Percentiles rank a stretch among this genome's conserved stretches.
Evolutionary conservation across 1,139 yeast genomes (phyloP).

Genomic region (Suhomyces anneliseae): DNA sequence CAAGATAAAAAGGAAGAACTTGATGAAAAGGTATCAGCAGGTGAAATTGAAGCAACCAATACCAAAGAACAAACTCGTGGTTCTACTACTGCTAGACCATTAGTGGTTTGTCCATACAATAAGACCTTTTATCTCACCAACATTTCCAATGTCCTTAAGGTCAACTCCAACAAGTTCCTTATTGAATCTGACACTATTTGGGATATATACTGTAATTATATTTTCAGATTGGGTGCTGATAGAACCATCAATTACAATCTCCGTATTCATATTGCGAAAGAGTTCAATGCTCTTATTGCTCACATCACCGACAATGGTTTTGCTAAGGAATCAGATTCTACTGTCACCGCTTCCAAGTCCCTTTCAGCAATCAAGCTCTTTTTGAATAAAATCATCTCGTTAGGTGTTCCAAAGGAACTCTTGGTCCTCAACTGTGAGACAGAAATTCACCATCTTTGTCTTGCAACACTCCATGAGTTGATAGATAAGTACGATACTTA

Average conservation of each 20-base stretch:
- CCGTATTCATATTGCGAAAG: slow-evolving; percentile 47
- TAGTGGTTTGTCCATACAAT: slow-evolving; percentile 41
- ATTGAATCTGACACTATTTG: slow-evolving; percentile 44
- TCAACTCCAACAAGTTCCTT: slow-evolving; percentile 53
- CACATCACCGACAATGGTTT: slow-evolving; percentile 51
- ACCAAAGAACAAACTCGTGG: neutral
- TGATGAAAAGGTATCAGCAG: neutral
- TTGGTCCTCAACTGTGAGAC: slow-evolving; percentile 54
- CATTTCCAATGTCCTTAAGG: slow-evolving; percentile 45
- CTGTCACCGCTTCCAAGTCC: slow-evolving; percentile 32
- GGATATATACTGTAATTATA: slow-evolving; percentile 44
- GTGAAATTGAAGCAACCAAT: neutral
- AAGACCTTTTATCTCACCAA: slow-evolving; percentile 39
- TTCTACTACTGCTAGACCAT: neutral
- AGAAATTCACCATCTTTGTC: slow-evolving; percentile 62
- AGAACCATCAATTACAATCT: slow-evolving; percentile 43
- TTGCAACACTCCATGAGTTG: slow-evolving; percentile 65
- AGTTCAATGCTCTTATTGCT: slow-evolving; percentile 51
- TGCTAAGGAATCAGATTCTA: slow-evolving; percentile 16
- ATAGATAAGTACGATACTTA: slow-evolving; percentile 69
- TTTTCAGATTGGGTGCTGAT: slow-evolving; percentile 34
- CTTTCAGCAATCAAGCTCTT: slow-evolving; percentile 37
- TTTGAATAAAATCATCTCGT: slow-evolving; percentile 30
- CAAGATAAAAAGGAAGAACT: neutral
- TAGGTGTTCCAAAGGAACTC: slow-evolving; percentile 43